Conservation (phyloP, 1,284 basidiomycete genomes). For the Tylopilus sp. region DNA sequence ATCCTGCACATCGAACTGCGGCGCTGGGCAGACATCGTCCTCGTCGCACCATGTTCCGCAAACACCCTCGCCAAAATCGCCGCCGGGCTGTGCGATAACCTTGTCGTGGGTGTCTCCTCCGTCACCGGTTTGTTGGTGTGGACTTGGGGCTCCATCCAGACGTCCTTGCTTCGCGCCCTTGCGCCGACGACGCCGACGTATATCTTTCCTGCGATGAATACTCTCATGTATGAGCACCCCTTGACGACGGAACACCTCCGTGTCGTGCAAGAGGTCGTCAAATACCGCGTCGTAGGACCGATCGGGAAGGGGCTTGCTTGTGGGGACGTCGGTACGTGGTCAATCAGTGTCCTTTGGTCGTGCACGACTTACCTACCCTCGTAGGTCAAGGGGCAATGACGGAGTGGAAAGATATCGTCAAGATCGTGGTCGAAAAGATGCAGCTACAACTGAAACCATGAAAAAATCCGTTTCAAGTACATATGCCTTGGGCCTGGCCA, state of each 20-base stretch:
- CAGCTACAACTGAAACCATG: constrained; percentile 32
- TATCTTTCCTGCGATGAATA: constrained; percentile 98
- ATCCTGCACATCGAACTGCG: constrained; percentile 96
- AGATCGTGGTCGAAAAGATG: constrained; percentile 61
- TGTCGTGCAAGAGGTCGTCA: constrained; percentile 66
- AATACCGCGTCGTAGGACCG: constrained; percentile 81
- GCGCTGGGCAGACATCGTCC: constrained; percentile 93
- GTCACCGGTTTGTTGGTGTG: not conserved
- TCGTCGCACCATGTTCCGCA: constrained; percentile 93
- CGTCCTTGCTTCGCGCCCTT: constrained; percentile 85
- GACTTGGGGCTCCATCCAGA: constrained; percentile 45
- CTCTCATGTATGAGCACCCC: constrained; percentile 95
- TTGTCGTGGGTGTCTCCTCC: constrained; percentile 56
- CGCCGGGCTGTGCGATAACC: constrained; percentile 85
- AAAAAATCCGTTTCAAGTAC: not conserved
- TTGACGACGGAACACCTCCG: constrained; percentile 81
- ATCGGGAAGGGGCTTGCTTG: constrained; percentile 87
- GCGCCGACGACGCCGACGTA: constrained; percentile 79
- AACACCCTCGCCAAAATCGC: constrained; percentile 94
- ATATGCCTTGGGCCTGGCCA: not conserved
- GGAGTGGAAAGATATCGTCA: constrained; percentile 82
- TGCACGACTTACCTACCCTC: not conserved
- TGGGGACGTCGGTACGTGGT: constrained; percentile 77
- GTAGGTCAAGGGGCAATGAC: constrained; percentile 88
- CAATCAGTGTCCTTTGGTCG: not conserved